These are phyloP conservation scores for Domatiomyces catenatus DNA, from an alignment of 2,329 filamentous ascomycete species.

Conservation along the genomic window DNA sequence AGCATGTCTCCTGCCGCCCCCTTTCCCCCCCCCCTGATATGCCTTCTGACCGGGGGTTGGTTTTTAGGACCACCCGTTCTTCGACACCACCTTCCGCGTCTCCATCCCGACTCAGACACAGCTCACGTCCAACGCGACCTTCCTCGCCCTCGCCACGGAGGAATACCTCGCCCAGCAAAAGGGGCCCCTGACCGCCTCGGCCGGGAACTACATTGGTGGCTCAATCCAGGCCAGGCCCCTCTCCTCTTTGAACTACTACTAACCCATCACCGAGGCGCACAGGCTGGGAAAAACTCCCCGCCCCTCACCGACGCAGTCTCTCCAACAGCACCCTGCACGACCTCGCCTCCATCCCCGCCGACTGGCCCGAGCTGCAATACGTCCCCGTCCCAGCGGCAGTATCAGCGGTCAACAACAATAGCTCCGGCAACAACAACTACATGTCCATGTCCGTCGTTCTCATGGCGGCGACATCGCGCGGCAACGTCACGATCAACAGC, in stretches of 20 bases:
- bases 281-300: slow-evolving; percentile 20
- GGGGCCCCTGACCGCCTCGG: background rate
- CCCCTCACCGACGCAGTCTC: background rate
- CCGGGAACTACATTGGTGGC: background rate
- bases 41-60: no score
- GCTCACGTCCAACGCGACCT: background rate
- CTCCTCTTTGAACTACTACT: no score
- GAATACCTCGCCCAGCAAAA: background rate
- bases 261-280: slow-evolving; percentile 1
- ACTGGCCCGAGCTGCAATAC: slow-evolving; percentile 25
- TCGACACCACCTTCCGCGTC: slow-evolving; percentile 3
- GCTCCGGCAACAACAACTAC: slow-evolving; percentile 15
- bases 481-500: slow-evolving; percentile 7
- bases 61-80: slow-evolving; percentile 35
- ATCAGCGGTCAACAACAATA: slow-evolving; percentile 7
- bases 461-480: slow-evolving; percentile 21
- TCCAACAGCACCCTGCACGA: slow-evolving; percentile 3
- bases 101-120: background rate
- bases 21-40: slow-evolving; percentile 40
- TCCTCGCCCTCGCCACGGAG: background rate
- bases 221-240: no score
- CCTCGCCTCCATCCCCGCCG: slow-evolving; percentile 17
- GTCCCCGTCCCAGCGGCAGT: slow-evolving; percentile 11
- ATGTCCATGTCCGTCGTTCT: slow-evolving; percentile 17
- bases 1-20: slow-evolving; percentile 20